Conservation (phyloP, 371 early-diverging fungal species). For the Polyrhizophydium stewartii region DNA sequence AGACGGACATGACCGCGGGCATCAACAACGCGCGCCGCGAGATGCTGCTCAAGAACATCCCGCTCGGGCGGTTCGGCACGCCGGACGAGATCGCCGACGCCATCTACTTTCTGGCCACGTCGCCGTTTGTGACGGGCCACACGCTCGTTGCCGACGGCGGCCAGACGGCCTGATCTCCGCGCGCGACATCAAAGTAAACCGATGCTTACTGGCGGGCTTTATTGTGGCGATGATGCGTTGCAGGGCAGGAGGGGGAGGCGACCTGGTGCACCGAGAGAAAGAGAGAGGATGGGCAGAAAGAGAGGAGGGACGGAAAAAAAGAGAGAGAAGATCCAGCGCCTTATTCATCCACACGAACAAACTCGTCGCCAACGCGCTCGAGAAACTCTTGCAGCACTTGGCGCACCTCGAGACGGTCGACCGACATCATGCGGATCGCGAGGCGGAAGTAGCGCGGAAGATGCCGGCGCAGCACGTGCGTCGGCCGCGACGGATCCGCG, state of each 20-base stretch:
- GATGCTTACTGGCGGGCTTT: no score
- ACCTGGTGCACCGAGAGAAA: no score
- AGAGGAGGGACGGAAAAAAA: neutral
- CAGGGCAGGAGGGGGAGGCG: no score
- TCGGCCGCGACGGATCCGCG: neutral
- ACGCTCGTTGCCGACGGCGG: constrained; percentile 69
- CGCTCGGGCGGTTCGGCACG: constrained; percentile 58
- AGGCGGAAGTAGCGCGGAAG: constrained; percentile 29
- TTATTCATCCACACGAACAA: constrained; percentile 8
- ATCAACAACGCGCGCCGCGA: constrained; percentile 33
- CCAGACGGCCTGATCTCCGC: constrained; percentile 43
- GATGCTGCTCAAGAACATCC: constrained; percentile 41
- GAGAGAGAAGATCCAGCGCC: neutral
- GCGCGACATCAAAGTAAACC: no score
- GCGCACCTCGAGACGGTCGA: constrained; percentile 37
- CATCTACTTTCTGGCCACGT: constrained; percentile 60
- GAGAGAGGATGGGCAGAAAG: no score
- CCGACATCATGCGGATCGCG: constrained; percentile 33
- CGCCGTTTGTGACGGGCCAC: constrained; percentile 70
- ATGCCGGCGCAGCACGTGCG: constrained; percentile 15
- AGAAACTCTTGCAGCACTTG: constrained; percentile 36
- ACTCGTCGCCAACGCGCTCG: constrained; percentile 35
- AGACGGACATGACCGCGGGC: constrained; percentile 74
- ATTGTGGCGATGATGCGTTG: no score
- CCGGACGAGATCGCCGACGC: constrained; percentile 66